A percentile compares a stretch with the other conserved stretches of the same genome.
These are phyloP conservation scores for Oenanthe javanica DNA, from an alignment of 140 eudicot genomes.

Conservation along the genomic window DNA sequence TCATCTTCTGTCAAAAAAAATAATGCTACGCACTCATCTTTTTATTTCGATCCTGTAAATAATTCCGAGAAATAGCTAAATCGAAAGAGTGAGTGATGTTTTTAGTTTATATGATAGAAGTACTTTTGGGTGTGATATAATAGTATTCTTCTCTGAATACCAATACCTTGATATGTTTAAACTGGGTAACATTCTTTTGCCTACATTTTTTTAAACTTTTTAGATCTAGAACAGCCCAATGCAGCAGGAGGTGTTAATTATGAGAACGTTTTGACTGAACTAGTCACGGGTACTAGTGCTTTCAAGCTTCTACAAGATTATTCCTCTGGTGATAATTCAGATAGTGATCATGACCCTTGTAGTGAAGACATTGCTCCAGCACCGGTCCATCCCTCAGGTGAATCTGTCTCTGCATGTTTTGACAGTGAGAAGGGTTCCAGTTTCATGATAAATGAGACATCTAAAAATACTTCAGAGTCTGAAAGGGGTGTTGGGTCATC, in stretches of 20 bases:
- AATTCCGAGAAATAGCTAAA: too few species aligned
- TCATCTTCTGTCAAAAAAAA: too few species aligned
- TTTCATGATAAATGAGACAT: background rate
- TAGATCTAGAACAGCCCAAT: conserved; percentile 25
- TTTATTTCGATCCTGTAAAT: too few species aligned
- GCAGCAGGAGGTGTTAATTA: conserved; percentile 3
- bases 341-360: conserved; percentile 30
- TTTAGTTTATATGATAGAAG: too few species aligned
- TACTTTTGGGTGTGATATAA: background rate
- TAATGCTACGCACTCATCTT: too few species aligned
- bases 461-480: conserved; percentile 15
- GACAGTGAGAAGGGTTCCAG: background rate
- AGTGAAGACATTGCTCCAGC: conserved; percentile 27
- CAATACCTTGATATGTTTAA: background rate
- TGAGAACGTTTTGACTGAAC: conserved; percentile 12
- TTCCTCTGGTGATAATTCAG: conserved; percentile 24
- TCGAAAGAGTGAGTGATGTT: too few species aligned
- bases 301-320: conserved; percentile 42
- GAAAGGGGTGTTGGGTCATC: conserved; percentile 10
- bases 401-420: conserved; percentile 17
- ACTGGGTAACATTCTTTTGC: background rate
- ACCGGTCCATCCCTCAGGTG: conserved; percentile 23
- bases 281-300: conserved; percentile 28
- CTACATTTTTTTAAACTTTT: background rate
- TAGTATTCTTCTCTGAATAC: background rate